These are phyloP conservation scores for Turritis glabra DNA, from an alignment of 345 rosid genomes.

Conservation along the genomic window DNA sequence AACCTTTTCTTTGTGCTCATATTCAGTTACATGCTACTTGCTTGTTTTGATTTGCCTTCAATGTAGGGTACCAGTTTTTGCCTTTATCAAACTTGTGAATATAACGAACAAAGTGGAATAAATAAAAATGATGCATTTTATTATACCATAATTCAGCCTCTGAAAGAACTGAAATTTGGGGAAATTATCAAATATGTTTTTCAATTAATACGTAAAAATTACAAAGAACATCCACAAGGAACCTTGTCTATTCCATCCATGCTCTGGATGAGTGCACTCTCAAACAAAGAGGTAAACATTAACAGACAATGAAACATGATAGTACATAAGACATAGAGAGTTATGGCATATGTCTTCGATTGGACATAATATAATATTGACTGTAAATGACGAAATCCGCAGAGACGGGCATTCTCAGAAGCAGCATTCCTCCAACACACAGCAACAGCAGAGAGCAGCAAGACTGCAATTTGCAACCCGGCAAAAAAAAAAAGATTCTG, in stretches of 20 bases:
- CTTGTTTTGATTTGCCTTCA: background rate
- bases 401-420: slow-evolving; percentile 28
- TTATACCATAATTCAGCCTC: background rate
- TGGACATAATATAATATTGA: background rate
- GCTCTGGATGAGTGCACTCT: background rate
- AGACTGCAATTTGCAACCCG: slow-evolving; percentile 44
- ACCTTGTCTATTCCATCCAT: background rate
- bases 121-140: background rate
- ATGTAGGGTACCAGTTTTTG: background rate
- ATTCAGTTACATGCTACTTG: background rate
- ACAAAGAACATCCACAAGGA: slow-evolving; percentile 9
- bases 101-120: background rate
- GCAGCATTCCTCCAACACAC: slow-evolving; percentile 55
- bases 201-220: background rate
- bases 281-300: slow-evolving; percentile 11
- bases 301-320: slow-evolving; percentile 14
- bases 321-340: slow-evolving; percentile 18
- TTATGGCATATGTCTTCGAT: background rate
- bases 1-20: background rate
- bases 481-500: background rate
- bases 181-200: background rate
- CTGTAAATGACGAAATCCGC: slow-evolving; percentile 12
- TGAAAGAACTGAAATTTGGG: background rate
- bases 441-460: slow-evolving; percentile 55
- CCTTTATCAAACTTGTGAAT: background rate